A percentile compares a stretch with the other conserved stretches of the same genome.
These are phyloP conservation scores for Nothophoma quercina DNA, from an alignment of 2,329 filamentous ascomycete species.

Conservation along the genomic window DNA sequence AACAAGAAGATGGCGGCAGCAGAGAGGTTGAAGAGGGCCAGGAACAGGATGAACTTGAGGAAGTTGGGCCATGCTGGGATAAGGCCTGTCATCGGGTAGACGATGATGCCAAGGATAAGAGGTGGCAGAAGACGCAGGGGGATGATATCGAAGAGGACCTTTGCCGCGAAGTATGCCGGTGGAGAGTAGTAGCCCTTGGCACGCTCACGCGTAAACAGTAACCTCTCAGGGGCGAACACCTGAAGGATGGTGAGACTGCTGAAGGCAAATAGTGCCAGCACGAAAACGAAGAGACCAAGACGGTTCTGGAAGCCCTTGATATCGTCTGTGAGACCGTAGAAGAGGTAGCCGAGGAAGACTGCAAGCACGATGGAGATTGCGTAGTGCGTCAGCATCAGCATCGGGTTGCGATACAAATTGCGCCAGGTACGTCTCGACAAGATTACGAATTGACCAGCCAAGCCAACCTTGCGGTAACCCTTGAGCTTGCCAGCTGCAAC, in stretches of 20 bases:
- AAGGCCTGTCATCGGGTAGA: conserved; percentile 97
- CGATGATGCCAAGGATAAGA: conserved; percentile 91
- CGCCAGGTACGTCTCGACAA: conserved; percentile 92
- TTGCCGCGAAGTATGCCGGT: conserved; percentile 90
- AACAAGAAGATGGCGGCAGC: conserved; percentile 94
- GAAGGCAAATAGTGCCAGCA: conserved; percentile 94
- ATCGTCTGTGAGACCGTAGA: conserved; percentile 95
- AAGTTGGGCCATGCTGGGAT: conserved; percentile 84
- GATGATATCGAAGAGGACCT: conserved; percentile 98
- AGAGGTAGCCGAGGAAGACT: conserved; percentile 92
- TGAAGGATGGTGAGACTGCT: conserved; percentile 93
- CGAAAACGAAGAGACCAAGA: conserved; percentile 96
- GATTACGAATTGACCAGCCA: conserved; percentile 84
- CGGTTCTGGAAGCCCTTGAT: conserved; percentile 98
- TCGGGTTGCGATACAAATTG: conserved; percentile 95
- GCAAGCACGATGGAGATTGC: conserved; percentile 94
- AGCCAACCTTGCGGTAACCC: conserved; percentile 82
- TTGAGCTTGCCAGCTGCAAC: conserved; percentile 70
- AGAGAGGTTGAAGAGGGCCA: conserved; percentile 95
- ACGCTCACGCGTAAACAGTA: conserved; percentile 90
- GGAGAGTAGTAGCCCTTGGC: conserved; percentile 97
- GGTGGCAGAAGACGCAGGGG: conserved; percentile 93
- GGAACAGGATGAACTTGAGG: conserved; percentile 86
- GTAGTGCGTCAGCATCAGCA: conserved; percentile 98
- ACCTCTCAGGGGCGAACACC: conserved; percentile 88